These are phyloP conservation scores for Martensiomyces pterosporus DNA, from an alignment of 192 early-diverging fungal species.

Conservation along the genomic window DNA sequence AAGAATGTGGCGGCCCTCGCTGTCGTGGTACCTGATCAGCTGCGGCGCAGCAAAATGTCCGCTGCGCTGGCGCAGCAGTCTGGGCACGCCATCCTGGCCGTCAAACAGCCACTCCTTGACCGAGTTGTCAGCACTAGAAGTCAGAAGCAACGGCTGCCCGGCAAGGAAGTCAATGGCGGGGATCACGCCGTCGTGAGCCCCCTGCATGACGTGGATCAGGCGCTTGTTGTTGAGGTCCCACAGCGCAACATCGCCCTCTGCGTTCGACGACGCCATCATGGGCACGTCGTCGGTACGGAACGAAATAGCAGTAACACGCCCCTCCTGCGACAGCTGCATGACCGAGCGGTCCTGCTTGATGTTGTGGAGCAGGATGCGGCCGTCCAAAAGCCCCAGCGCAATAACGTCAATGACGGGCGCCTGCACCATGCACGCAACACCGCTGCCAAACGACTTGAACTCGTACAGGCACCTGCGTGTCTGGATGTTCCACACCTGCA, in stretches of 20 bases:
- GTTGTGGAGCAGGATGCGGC: slow-evolving; percentile 80
- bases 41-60: slow-evolving; percentile 88
- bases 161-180: slow-evolving; percentile 74
- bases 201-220: slow-evolving; percentile 74
- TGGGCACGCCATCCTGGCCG: slow-evolving; percentile 68
- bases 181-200: slow-evolving; percentile 78
- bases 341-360: slow-evolving; percentile 75
- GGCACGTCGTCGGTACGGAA: slow-evolving; percentile 87
- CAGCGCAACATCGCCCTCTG: slow-evolving; percentile 80
- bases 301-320: slow-evolving; percentile 81
- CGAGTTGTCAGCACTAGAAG: slow-evolving; percentile 85
- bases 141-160: slow-evolving; percentile 82
- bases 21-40: slow-evolving; percentile 70
- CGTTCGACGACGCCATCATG: slow-evolving; percentile 88
- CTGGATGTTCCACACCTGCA: slow-evolving; percentile 95
- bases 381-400: slow-evolving; percentile 87
- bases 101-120: slow-evolving; percentile 98
- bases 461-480: slow-evolving; percentile 73
- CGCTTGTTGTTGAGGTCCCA: slow-evolving; percentile 87
- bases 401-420: slow-evolving; percentile 91
- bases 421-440: slow-evolving; percentile 77
- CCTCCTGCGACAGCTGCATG: slow-evolving; percentile 77
- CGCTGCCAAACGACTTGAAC: slow-evolving; percentile 68
- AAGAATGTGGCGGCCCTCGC: slow-evolving; percentile 69
- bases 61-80: slow-evolving; percentile 75